Evolutionary conservation across 176 grass and related monocot species (phyloP), one percentile per base, ranked within the genome.

Genomic region (Bolboschoenus planiculmis): DNA sequence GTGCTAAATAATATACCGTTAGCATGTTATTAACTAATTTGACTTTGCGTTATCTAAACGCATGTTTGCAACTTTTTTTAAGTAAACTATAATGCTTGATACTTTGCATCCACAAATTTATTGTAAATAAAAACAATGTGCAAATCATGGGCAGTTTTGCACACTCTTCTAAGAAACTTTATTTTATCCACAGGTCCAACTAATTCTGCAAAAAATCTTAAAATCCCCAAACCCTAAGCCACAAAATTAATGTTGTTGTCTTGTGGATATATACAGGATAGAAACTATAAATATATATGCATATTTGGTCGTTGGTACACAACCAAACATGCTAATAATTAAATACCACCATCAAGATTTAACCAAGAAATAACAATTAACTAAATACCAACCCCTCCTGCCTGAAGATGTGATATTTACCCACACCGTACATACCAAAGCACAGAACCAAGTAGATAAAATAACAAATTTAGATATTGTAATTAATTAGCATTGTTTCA

Each of bases 401-500:
- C 15, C 18, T 68, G 64, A 39, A 8, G 18, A n/a, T 39, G 33
- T 20, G 34, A 37, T 67, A 67, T 40, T 68, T 68, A 40, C 10
- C 6, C 35, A 64, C 35, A 68, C 64, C 65, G 16, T 70, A 42
- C 5, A 42, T 10, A 40, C 8, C 40, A 10, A 42, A 43, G 34
- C 18, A 70, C 4, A 11, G 36, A 43, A 70, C 34, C 36, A 40
- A 24, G 65, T 31, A 33, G 46, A 76, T 7, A 76, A 39, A 48
- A 43, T 51, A 51, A 76, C 13, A 76, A 51, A 51, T 33, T 51
- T 16, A 76, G 6, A 51, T 7, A 33, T 18, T 16, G 43, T 48
- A 76, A 30, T 51, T 23, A 51, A 51, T 76, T 33, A 53, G 72
- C 44, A 76, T 48, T 76, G 44, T 76, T 76, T 76, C 26, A 18